Evolutionary conservation across 2,329 filamentous ascomycete species (phyloP).

Genomic region (Aspergillus terreus): DNA sequence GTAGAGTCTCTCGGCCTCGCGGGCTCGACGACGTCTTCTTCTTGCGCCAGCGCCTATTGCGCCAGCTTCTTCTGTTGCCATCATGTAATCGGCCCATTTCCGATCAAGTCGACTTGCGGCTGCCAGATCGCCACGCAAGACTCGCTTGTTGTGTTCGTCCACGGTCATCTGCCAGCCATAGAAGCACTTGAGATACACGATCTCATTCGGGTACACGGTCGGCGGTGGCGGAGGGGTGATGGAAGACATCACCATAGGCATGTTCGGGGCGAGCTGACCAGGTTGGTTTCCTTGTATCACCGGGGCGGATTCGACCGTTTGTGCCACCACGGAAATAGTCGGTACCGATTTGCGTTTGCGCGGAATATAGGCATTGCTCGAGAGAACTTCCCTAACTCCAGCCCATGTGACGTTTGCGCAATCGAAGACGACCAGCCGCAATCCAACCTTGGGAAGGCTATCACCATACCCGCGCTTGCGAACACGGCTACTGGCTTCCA

Average conservation of each 20-base stretch:
- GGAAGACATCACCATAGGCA: slow-evolving; percentile 18
- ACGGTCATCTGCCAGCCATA: slow-evolving; percentile 95
- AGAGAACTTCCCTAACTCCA: slow-evolving; percentile 80
- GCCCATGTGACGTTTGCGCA: slow-evolving; percentile 91
- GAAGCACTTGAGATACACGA: slow-evolving; percentile 87
- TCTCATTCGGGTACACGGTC: slow-evolving; percentile 63
- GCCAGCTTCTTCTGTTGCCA: slow-evolving; percentile 80
- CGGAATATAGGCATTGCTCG: slow-evolving; percentile 72
- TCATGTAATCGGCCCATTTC: slow-evolving; percentile 94
- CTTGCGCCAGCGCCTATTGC: slow-evolving; percentile 58
- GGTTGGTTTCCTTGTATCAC: no score
- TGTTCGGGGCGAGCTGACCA: no score
- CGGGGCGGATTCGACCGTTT: slow-evolving; percentile 18
- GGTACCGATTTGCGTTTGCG: slow-evolving; percentile 41
- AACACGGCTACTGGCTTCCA: slow-evolving; percentile 79
- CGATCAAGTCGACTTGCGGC: slow-evolving; percentile 76
- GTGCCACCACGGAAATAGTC: slow-evolving; percentile 32
- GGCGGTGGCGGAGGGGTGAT: slow-evolving; percentile 24
- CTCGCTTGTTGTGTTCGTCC: slow-evolving; percentile 85
- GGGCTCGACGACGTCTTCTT: slow-evolving; percentile 69
- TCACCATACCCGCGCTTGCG: slow-evolving; percentile 58
- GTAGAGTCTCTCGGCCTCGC: slow-evolving; percentile 77
- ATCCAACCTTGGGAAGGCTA: slow-evolving; percentile 54
- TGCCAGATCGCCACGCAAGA: slow-evolving; percentile 70
- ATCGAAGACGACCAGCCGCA: slow-evolving; percentile 82